Evolutionary conservation across 768 basidiomycete genomes (phyloP), one percentile per base, ranked within the genome.

Genomic region (Pleurotus eryngii): DNA sequence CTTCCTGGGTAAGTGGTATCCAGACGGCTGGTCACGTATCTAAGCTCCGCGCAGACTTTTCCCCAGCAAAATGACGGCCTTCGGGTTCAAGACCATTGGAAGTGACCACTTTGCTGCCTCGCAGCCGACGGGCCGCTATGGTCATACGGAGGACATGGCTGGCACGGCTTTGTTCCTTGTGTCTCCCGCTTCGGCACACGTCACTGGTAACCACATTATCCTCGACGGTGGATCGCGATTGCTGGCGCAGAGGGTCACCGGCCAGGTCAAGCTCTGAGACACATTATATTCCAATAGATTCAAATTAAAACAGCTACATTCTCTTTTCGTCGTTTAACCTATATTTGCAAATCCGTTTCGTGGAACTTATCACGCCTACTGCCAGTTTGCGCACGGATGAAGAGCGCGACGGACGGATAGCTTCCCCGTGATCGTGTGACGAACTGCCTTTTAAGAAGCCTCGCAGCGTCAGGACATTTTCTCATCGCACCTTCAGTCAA

Each of bases 51-150:
- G 5, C 60, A 87, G 87, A 1, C 71, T 91, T 11, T 94, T 90
- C 73, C 89, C 89, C 0, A 88, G 87, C 46, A 91, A 87, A 73
- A 92, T 94, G 90, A 92, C 91, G 1, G 83, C 87, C 0, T 90
- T 75, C 49, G 87, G 84, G 3, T 72, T 90, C 61, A 81, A 82
- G 62, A 76, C 66, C 1, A 70, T 70, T 2, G 85, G 87, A 5
- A 81, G 81, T 57, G 78, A 81, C 20, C 71, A 64, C 6, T 79
- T 89, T 58, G 76, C 74, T 39, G 66, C 74, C 1, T 66, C 63
- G 15, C 88, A 91, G 58, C 90, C 89, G 20, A 84, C 84, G 65
- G 87, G 89, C 85, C 86, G 90, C 4, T 75, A 81, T 58, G 90
- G 90, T 2, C 63, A 68, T 2, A 77, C 87, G 2, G 72, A 78